phyloP scores from a whole-genome alignment of 768 basidiomycete species.

The Tephrocybe sp. region DNA sequence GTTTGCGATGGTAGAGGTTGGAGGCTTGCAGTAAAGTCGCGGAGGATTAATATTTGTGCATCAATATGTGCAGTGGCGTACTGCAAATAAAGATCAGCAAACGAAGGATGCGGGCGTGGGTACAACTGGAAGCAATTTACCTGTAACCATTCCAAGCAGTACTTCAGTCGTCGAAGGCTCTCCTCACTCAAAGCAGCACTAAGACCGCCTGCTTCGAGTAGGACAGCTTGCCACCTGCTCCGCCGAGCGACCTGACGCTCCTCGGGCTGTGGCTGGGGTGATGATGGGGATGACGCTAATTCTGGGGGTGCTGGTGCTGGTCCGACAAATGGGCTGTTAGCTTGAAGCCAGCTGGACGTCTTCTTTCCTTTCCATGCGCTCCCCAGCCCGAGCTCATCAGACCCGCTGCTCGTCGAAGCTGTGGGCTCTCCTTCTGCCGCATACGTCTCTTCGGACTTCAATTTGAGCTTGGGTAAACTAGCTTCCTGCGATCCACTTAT shows the following conservation, averaged over 20 bases:
- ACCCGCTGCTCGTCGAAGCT: conserved; percentile 3
- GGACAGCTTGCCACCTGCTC: conserved; percentile 82
- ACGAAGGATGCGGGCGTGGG: background rate
- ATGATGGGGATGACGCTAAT: conserved; percentile 25
- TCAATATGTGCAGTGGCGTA: conserved; percentile 88
- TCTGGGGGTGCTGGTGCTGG: conserved; percentile 31
- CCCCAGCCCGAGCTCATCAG: conserved; percentile 13
- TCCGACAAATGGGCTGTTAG: conserved; percentile 34
- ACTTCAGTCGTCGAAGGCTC: conserved; percentile 81
- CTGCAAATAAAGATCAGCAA: conserved; percentile 34
- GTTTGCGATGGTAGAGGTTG: conserved; percentile 43
- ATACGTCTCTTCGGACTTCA: conserved; percentile 22
- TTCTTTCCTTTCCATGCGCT: conserved; percentile 20
- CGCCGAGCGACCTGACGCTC: conserved; percentile 62
- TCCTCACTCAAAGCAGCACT: conserved; percentile 89
- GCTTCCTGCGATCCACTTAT: conserved; percentile 12
- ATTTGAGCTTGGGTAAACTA: conserved; percentile 22
- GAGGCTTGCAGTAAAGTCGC: conserved; percentile 76
- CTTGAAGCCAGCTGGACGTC: conserved; percentile 36
- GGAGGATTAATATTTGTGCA: conserved; percentile 78
- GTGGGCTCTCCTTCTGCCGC: conserved; percentile 10
- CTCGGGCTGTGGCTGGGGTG: conserved; percentile 18
- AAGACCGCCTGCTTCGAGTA: conserved; percentile 84
- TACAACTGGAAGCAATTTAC: conserved; percentile 40
- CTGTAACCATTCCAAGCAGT: conserved; percentile 87